Base-by-base conservation (phyloP, 495 filamentous ascomycete species). In the Penicillium tannophilum region DNA sequence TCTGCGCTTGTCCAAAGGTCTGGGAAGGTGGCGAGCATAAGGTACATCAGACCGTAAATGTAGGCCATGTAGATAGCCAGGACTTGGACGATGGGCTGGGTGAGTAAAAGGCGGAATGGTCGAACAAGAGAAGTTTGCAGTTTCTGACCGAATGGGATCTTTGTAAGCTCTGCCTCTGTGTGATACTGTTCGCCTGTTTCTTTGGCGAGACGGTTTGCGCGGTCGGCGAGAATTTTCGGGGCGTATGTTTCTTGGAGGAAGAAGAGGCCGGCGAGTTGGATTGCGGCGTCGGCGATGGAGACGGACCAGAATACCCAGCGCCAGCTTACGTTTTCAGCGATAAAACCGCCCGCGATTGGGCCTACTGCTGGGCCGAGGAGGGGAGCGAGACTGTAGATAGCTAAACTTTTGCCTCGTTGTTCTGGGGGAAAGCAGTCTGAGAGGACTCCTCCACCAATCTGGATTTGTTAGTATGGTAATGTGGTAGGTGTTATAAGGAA, bases 11-110 rank as follows among this genome's bases (percentile, higher is more conserved):
- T 80, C 83, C 85, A 91, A 35, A 92, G 83, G 12, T 59, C 49
- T 0, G 88, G 85, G 72, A 90, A 90, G 35, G 85, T 86, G 6
- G 86, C 82, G 4, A 91, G 77, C 46, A 90, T 80, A 2, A 92
- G 83, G 60, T 91, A 91, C 77, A 87, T 86, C 14, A 89, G 70
- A 3, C 88, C 89, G 72, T 89, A 92, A 43, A 88, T 72, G 66
- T 86, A 92, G 54, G 82, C 84, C 81, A 86, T 84, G 72, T 86
- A 88, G 14, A 81, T 26, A 6, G 86, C 80, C 12, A 89, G 70
- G 55, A 75, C 75, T 68, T 87, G 84, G 44, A 88, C 77, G 60
- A 86, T 88, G 24, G 80, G 65, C 58, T 89, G 84, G 0, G 85
- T 88, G 52, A 71, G 63, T 30, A 88, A 72, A 19, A 88, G 70